Evolutionary conservation across 345 rosid genomes (phyloP), one percentile per base, ranked within the genome.

Genomic region (Schrenkiella parvula): DNA sequence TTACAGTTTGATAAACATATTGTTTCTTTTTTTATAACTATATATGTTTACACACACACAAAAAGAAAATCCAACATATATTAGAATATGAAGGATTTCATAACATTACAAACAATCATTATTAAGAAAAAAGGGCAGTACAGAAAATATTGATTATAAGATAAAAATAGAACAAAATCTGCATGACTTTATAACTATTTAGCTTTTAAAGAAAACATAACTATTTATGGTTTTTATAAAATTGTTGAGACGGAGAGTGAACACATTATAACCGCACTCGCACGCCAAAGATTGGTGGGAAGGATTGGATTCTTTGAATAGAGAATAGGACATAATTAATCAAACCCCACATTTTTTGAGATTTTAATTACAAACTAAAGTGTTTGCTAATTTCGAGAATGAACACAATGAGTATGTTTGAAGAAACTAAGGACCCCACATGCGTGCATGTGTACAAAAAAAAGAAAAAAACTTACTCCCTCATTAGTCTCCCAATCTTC

Each of bases 351-450:
- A 25, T 14, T 17, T 39, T 17, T 11, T 17, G 1, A 29, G 19
- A 29, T 7, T 35, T 52, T 52, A 17, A 37, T 42, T 34, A 48
- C 68, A 32, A 37, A 52, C 13, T 28, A 54, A 68, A 64, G 52
- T 44, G 50, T 69, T 14, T 53, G 76, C 43, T 54, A 63, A 81
- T 55, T 29, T 79, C 78, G 35, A 48, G 79, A 78, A 77, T 68
- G 42, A 68, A 78, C 78, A 80, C 78, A 81, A 87, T 82, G 96
- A 85, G 88, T 84, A 73, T 80, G 88, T 79, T 79, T 58, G 57
- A 82, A 83, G 92, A 80, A 58, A 54, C 26, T 65, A 66, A 64
- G 25, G 93, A 80, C 67, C 88, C 95, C 93, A 84, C 91, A 66
- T 77, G 80, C 17, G 35, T 77, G 76, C 74, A 79, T 80, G 85